These are phyloP conservation scores for Scheffersomyces insectosa DNA, from an alignment of 1,139 yeast genomes.

Conservation along the genomic window DNA sequence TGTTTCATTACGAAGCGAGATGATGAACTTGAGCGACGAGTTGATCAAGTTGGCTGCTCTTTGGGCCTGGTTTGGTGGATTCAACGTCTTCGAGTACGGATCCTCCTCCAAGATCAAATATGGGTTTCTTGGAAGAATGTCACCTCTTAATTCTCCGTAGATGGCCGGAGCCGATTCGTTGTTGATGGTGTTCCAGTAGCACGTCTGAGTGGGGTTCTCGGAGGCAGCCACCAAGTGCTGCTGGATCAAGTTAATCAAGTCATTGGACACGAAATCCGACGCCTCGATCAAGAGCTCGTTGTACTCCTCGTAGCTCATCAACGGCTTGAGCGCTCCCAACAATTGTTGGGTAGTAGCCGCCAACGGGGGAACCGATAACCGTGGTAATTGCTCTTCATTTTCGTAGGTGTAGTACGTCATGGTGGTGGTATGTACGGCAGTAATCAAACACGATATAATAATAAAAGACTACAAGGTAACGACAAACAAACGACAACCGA, in stretches of 20 bases:
- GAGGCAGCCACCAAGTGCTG: constrained; percentile 49
- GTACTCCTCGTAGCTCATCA: constrained; percentile 46
- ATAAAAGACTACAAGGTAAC: background rate
- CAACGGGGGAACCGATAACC: constrained; percentile 57
- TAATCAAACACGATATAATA: background rate
- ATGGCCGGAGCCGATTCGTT: constrained; percentile 62
- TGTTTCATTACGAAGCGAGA: constrained; percentile 54
- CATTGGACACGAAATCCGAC: constrained; percentile 42
- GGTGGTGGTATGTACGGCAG: background rate
- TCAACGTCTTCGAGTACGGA: constrained; percentile 56
- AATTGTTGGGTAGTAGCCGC: constrained; percentile 47
- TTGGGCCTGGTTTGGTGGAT: constrained; percentile 64
- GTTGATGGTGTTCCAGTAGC: constrained; percentile 63
- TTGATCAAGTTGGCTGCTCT: constrained; percentile 66
- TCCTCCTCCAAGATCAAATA: constrained; percentile 72
- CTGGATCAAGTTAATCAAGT: constrained; percentile 50
- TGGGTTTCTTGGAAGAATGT: constrained; percentile 74
- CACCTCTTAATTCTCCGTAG: constrained; percentile 64
- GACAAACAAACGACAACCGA: too few species aligned
- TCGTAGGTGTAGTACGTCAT: constrained; percentile 11
- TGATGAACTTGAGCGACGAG: constrained; percentile 64
- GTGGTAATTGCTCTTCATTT: constrained; percentile 38
- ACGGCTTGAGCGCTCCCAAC: constrained; percentile 50
- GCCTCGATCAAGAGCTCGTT: constrained; percentile 41
- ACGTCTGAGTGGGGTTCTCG: constrained; percentile 36